Percentiles rank a stretch among this genome's conserved stretches.
phyloP scores from a whole-genome alignment of 2,329 filamentous ascomycete genomes.

The Fusarium hostae region DNA sequence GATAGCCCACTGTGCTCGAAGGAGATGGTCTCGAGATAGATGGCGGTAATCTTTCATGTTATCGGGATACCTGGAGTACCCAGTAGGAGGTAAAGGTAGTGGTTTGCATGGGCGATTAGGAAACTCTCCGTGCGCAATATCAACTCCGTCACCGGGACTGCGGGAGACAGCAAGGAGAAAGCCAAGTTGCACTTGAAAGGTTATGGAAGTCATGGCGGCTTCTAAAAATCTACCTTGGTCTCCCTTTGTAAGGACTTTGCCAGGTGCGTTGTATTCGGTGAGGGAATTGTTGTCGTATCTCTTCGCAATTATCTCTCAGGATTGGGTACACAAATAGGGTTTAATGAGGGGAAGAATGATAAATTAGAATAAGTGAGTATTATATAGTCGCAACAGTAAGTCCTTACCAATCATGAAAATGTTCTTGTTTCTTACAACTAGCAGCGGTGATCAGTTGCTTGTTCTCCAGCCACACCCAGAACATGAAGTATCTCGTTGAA shows the following conservation, averaged over 20 bases:
- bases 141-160: background rate
- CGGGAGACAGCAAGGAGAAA: slow-evolving; percentile 11
- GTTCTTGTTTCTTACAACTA: background rate
- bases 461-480: background rate
- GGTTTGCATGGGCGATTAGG: background rate
- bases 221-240: background rate
- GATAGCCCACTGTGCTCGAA: slow-evolving; percentile 12
- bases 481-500: background rate
- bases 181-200: slow-evolving; percentile 6
- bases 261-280: background rate
- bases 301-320: background rate
- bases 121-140: background rate
- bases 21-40: background rate
- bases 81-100: background rate
- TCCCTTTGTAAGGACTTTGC: background rate
- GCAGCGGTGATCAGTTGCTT: background rate
- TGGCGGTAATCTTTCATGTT: background rate
- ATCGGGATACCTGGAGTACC: background rate
- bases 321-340: background rate
- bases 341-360: background rate
- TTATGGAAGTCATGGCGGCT: background rate
- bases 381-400: background rate
- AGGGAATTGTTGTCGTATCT: background rate
- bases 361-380: background rate
- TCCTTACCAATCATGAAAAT: no score